Evolutionary conservation across 371 early-diverging fungal species (phyloP).

Genomic region (Entomophthora muscae): DNA sequence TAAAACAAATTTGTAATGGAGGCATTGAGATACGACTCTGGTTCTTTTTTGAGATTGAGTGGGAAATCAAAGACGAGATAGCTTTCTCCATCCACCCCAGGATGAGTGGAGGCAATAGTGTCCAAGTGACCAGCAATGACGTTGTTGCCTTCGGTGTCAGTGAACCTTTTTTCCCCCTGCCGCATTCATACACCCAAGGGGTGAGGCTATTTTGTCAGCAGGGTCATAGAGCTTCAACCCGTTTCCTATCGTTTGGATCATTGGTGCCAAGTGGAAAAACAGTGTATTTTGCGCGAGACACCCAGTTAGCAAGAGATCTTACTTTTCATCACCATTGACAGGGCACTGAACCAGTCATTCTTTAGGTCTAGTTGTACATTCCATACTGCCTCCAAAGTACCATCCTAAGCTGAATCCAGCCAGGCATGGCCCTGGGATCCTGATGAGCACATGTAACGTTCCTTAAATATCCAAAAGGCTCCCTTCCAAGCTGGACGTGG

Average conservation of each 20-base stretch:
- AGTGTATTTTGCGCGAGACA: conserved; percentile 43
- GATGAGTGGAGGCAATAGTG: conserved; percentile 47
- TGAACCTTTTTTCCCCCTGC: conserved; percentile 68
- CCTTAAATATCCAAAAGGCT: no score
- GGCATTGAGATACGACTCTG: conserved; percentile 62
- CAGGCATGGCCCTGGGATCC: no score
- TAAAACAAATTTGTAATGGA: no score
- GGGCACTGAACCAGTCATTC: conserved; percentile 78
- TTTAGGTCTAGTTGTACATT: conserved; percentile 74
- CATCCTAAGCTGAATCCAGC: no score
- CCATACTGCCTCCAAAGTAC: no score
- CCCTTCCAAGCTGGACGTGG: no score
- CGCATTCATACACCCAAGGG: conserved; percentile 55
- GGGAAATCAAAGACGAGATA: conserved; percentile 56
- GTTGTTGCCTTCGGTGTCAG: no score
- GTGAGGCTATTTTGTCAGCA: conserved; percentile 45
- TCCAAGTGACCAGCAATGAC: conserved; percentile 50
- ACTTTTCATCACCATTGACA: conserved; percentile 67
- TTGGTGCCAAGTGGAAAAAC: conserved; percentile 78
- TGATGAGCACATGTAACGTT: no score
- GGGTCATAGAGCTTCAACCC: conserved; percentile 53
- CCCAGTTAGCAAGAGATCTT: conserved; percentile 72
- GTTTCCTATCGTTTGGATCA: conserved; percentile 45
- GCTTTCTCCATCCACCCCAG: conserved; percentile 48
- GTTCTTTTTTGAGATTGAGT: conserved; percentile 41